Base-by-base conservation (phyloP, 2,329 filamentous ascomycete genomes). In the Elsinoe batatas region DNA sequence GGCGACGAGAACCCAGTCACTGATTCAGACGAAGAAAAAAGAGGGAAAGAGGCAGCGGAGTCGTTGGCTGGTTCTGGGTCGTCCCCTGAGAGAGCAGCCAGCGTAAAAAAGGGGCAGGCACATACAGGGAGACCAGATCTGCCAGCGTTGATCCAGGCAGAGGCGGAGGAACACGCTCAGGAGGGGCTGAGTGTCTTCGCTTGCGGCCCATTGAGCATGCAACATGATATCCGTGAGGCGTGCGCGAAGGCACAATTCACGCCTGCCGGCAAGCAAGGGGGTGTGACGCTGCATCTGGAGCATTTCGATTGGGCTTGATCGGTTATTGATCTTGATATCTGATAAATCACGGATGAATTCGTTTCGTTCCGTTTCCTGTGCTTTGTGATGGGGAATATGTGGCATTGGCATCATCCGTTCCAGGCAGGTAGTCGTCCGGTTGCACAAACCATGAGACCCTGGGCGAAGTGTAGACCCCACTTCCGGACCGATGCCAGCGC, bases 251-350 rank as follows among this genome's bases (percentile, higher is more conserved):
- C 69, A 38, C 74, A 78, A 54, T 49, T 69, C 54, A 58, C 68
- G 72, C 11, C 22, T 74, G 6, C 67, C 61, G 15, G 66, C 63
- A 5, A 62, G 59, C 1, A 63, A 61, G 47, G 57, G 3, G 64
- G 64, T 33, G 66, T 77, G 1, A 76, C 74, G 64, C 58, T 78
- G 56, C 75, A 77, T 64, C 69, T 70, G 18, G 75, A 78, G 63
- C 68, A 73, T 54, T 78, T 78, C 59, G 71, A 69, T 59, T 75
- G 62, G 71, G 72, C 71, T 36, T 68, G 57, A 57, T 47, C 20
- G 40, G 12, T 26, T 18, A 5, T 3, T 7, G 26, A 30, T 30
- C 26, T 30, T 8, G 26, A 8, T 30, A 8, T 30, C 26, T 30
- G 26, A 30, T 30, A 30, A 5, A 8, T 30, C 26, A 30, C 26